Base-by-base conservation (phyloP, 768 basidiomycete genomes). In the Leccinellum luteum region DNA sequence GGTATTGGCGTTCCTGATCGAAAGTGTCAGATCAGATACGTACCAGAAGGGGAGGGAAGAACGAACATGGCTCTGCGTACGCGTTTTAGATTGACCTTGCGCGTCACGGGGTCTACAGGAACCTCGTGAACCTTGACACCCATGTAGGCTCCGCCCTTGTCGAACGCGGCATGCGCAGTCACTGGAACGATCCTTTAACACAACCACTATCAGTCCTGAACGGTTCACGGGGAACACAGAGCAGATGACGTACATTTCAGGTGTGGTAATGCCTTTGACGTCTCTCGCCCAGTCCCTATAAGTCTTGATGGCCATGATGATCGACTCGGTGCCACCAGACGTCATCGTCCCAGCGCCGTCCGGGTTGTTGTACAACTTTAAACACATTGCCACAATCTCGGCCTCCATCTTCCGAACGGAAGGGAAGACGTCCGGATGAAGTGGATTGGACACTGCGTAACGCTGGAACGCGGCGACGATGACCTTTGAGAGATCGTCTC, bases 381-480 rank as follows among this genome's bases (percentile, higher is more conserved):
- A 78, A 59, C 87, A 90, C 89, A 94, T 94, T 10, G 90, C 79
- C 45, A 95, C 92, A 27, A 95, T 83, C 67, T 98, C 95, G 15
- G 94, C 91, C 66, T 99, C 96, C 96, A 99, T 99, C 76, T 96
- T 94, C 49, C 96, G 81, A 12, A 97, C 75, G 0, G 91, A 88
- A 1, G 95, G 95, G 74, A 97, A 97, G 45, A 94, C 85, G 55
- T 94, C 92, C 0, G 96, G 93, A 66, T 98, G 94, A 10, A 98
- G 78, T 2, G 94, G 93, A 66, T 96, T 94, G 27, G 90, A 89
- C 51, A 94, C 84, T 48, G 87, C 85, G 62, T 94, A 97, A 51
- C 85, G 84, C 59, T 85, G 78, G 66, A 92, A 91, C 0, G 94
- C 93, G 5, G 88, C 79, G 21, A 88, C 84, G 61, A 96, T 86